A percentile compares a stretch with the other conserved stretches of the same genome.
These are phyloP conservation scores for Cadophora luteo-olivacea DNA, from an alignment of 2,329 filamentous ascomycete genomes.

Conservation along the genomic window DNA sequence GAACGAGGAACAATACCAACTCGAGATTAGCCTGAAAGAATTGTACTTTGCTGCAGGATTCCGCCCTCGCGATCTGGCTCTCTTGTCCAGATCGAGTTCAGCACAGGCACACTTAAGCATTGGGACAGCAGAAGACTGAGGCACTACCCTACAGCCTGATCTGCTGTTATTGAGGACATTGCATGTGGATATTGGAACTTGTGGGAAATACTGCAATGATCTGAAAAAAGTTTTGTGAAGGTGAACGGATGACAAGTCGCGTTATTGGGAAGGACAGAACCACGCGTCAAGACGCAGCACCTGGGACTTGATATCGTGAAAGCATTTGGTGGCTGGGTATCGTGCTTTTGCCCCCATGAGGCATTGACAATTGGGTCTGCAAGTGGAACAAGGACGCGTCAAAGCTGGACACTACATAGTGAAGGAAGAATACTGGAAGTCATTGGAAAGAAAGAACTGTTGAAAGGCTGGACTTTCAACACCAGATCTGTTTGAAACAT, in stretches of 20 bases:
- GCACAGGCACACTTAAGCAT: neutral
- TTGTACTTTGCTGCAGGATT: neutral
- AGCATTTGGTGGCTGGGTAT: neutral
- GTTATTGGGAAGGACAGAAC: neutral
- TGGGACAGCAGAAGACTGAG: neutral
- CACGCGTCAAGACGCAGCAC: neutral
- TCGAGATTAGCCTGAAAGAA: neutral
- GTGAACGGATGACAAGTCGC: constrained; percentile 2
- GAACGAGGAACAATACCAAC: neutral
- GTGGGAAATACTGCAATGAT: constrained; percentile 7
- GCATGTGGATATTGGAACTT: too few species aligned
- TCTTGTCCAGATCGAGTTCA: neutral
- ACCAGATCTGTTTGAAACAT: neutral
- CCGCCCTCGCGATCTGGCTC: neutral
- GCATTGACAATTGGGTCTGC: neutral
- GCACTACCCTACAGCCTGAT: neutral
- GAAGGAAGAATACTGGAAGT: neutral
- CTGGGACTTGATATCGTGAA: neutral
- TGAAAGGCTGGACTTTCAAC: neutral
- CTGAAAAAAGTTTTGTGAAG: constrained; percentile 2
- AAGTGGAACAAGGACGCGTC: neutral
- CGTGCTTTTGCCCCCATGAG: neutral
- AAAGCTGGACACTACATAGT: neutral
- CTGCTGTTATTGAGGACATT: neutral
- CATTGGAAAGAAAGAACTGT: neutral